phyloP scores from a whole-genome alignment of 345 rosid genomes.

The Aquilaria malaccensis region DNA sequence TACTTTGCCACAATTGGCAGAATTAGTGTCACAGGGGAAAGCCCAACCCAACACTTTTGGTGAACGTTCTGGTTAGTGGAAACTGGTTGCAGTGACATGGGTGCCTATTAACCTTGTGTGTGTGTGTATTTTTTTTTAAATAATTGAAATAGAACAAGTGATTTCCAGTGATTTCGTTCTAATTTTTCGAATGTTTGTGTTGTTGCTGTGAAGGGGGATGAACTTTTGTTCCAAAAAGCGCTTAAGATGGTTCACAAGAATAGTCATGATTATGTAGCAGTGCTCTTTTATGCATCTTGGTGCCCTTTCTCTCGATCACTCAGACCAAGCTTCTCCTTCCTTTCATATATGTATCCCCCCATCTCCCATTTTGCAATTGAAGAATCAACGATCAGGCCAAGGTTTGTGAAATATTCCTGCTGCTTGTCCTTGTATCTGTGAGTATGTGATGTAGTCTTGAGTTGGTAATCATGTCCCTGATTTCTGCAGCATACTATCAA shows the following conservation, averaged over 20 bases:
- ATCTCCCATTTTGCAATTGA: slow-evolving; percentile 71
- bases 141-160: not conserved
- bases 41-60: not conserved
- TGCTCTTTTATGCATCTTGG: slow-evolving; percentile 93
- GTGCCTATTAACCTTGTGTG: too few species aligned
- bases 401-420: slow-evolving; percentile 35
- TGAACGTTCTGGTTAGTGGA: not conserved
- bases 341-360: slow-evolving; percentile 61
- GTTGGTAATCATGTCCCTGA: slow-evolving; percentile 9
- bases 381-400: slow-evolving; percentile 80
- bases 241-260: slow-evolving; percentile 58
- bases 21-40: slow-evolving; percentile 2
- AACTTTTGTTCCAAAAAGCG: slow-evolving; percentile 60
- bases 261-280: slow-evolving; percentile 53
- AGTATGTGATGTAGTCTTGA: not conserved
- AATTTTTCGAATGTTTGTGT: slow-evolving; percentile 10
- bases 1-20: not conserved
- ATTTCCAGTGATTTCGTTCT: not conserved
- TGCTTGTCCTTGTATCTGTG: not conserved
- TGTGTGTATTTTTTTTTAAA: not conserved
- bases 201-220: slow-evolving; percentile 62
- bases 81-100: not conserved
- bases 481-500: slow-evolving; percentile 72
- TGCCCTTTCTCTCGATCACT: slow-evolving; percentile 88
- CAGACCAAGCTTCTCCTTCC: slow-evolving; percentile 56